Percentiles rank a stretch among this genome's conserved stretches.
phyloP scores from a whole-genome alignment of 371 early-diverging fungal species.

The Mucor irregularis region DNA sequence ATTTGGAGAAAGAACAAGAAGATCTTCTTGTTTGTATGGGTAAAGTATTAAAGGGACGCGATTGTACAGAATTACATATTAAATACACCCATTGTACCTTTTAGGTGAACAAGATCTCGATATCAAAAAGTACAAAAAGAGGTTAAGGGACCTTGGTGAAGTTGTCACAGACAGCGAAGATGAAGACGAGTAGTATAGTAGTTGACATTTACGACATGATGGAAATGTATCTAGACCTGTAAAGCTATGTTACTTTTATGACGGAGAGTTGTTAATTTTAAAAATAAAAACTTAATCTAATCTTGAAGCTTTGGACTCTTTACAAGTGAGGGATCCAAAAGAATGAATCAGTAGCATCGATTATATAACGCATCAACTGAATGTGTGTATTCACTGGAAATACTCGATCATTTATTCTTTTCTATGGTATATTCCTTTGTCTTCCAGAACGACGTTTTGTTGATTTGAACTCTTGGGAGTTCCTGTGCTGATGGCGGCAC shows the following conservation, averaged over 20 bases:
- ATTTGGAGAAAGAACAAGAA: conserved; percentile 84
- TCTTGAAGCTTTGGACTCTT: no score
- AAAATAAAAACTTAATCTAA: no score
- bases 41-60: no score
- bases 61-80: no score
- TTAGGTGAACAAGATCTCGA: conserved; percentile 74
- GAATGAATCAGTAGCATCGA: no score
- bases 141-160: conserved; percentile 62
- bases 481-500: conserved; percentile 6
- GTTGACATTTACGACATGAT: no score
- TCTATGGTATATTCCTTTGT: conserved; percentile 16
- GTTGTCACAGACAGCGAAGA: conserved; percentile 65
- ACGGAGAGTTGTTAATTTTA: no score
- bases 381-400: no score
- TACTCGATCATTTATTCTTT: neutral
- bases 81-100: neutral
- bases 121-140: conserved; percentile 57
- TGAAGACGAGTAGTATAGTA: conserved; percentile 45
- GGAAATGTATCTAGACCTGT: no score
- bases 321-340: no score
- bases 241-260: no score
- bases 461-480: conserved; percentile 14
- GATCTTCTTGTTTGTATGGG: conserved; percentile 88
- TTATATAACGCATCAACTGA: no score
- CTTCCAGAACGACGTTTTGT: conserved; percentile 22